These are phyloP conservation scores for Diaporthe citri DNA, from an alignment of 2,329 filamentous ascomycete genomes.

Conservation along the genomic window DNA sequence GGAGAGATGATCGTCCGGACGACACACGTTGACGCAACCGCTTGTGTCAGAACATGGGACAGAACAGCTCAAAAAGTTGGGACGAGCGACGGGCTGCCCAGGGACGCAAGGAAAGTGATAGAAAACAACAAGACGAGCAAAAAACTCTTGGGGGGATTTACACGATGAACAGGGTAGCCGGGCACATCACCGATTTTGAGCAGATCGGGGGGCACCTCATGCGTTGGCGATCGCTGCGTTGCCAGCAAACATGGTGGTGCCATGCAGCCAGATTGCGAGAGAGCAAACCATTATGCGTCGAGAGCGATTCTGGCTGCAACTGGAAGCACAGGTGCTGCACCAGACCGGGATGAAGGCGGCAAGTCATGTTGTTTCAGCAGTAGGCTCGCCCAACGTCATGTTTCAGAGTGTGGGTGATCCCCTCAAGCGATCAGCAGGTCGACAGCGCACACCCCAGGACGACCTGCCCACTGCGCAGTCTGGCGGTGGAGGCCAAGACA, in stretches of 20 bases:
- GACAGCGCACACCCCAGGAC: conserved; percentile 21
- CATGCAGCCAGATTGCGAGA: conserved; percentile 21
- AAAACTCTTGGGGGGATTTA: neutral
- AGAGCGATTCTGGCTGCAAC: conserved; percentile 21
- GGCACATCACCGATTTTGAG: conserved; percentile 24
- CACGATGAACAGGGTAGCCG: neutral
- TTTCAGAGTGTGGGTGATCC: conserved; percentile 29
- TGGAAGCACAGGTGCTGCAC: conserved; percentile 15
- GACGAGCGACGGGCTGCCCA: conserved; percentile 3
- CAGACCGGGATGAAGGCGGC: conserved; percentile 24
- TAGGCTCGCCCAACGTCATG: conserved; percentile 23
- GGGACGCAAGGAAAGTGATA: neutral
- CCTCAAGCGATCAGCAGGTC: conserved; percentile 10
- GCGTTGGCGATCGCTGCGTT: neutral
- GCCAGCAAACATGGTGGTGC: conserved; percentile 29
- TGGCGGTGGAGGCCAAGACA: neutral
- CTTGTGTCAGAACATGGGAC: conserved; percentile 20
- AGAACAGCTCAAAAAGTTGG: conserved; percentile 5
- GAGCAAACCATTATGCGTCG: conserved; percentile 23
- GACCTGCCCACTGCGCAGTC: conserved; percentile 6
- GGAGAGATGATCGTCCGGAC: conserved; percentile 15
- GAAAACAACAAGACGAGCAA: conserved; percentile 11
- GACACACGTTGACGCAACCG: conserved; percentile 12
- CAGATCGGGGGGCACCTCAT: neutral
- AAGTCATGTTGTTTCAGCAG: conserved; percentile 32